These are phyloP conservation scores for Colletotrichum sp. DNA, from an alignment of 2,329 filamentous ascomycete species.

Conservation along the genomic window DNA sequence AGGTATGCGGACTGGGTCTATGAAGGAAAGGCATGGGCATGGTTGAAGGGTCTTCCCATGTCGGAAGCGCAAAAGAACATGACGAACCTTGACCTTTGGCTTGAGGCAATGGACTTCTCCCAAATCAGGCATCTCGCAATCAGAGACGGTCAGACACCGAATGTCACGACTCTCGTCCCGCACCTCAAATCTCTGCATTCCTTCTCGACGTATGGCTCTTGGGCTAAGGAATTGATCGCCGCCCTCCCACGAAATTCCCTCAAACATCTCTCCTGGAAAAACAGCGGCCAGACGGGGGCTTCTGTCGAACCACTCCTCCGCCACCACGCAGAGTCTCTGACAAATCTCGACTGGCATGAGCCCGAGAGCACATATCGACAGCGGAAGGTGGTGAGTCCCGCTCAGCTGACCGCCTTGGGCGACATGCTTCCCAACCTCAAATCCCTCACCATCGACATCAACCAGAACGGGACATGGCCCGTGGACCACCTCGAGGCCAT, in stretches of 20 bases:
- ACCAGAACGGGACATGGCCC: background rate
- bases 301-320: background rate
- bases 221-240: background rate
- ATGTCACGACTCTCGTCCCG: background rate
- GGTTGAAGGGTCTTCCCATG: background rate
- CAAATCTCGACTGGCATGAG: background rate
- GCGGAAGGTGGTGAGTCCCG: background rate
- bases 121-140: background rate
- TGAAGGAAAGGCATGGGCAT: background rate
- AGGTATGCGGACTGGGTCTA: background rate
- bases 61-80: background rate
- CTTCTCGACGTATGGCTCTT: background rate
- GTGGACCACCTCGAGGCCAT: background rate
- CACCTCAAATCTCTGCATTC: background rate
- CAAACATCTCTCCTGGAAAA: background rate
- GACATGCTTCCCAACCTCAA: background rate
- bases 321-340: constrained; percentile 1
- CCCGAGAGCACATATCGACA: background rate
- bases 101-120: constrained; percentile 10
- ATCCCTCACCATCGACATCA: constrained; percentile 3
- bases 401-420: background rate
- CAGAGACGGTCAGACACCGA: background rate
- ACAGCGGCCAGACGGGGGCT: background rate
- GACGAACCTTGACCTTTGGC: constrained; percentile 13
- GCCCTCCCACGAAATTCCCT: background rate